phyloP scores from a whole-genome alignment of 75 land plant species.

The Picea glauca region DNA sequence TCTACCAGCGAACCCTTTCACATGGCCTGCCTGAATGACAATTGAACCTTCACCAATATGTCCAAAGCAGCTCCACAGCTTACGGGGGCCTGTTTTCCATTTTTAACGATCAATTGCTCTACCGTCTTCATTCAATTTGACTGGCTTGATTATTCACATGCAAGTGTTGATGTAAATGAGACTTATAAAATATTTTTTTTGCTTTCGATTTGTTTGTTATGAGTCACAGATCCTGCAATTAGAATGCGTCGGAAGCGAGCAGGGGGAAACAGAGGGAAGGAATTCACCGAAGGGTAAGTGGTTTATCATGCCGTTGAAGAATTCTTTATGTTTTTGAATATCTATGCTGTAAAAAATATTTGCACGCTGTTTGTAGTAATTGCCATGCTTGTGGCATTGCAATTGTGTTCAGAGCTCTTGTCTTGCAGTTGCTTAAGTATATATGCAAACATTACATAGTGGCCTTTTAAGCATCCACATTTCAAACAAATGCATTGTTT shows the following conservation, averaged over 20 bases:
- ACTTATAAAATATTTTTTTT: background rate
- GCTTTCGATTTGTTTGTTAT: background rate
- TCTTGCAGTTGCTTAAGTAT: background rate
- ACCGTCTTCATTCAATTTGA: too few relatives aligned
- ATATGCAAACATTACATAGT: too few relatives aligned
- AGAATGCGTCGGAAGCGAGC: slow-evolving; percentile 62
- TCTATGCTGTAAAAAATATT: background rate
- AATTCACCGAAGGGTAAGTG: slow-evolving; percentile 90
- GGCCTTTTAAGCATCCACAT: too few relatives aligned
- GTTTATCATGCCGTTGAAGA: background rate
- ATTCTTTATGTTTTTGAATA: background rate
- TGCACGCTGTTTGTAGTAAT: background rate
- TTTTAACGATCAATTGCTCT: too few relatives aligned
- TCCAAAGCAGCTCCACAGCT: too few relatives aligned
- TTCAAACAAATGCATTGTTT: too few relatives aligned
- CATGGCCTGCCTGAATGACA: too few relatives aligned
- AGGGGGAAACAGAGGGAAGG: slow-evolving; percentile 79
- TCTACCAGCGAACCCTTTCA: too few relatives aligned
- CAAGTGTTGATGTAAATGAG: too few relatives aligned
- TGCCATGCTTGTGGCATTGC: background rate
- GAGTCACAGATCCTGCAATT: slow-evolving; percentile 43
- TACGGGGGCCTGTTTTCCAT: too few relatives aligned
- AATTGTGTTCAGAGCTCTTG: background rate
- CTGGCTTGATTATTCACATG: too few relatives aligned
- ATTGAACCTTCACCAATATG: too few relatives aligned